Evolutionary conservation across 768 basidiomycete genomes (phyloP), one percentile per base, ranked within the genome.

Genomic region (Sutorius australiensis): DNA sequence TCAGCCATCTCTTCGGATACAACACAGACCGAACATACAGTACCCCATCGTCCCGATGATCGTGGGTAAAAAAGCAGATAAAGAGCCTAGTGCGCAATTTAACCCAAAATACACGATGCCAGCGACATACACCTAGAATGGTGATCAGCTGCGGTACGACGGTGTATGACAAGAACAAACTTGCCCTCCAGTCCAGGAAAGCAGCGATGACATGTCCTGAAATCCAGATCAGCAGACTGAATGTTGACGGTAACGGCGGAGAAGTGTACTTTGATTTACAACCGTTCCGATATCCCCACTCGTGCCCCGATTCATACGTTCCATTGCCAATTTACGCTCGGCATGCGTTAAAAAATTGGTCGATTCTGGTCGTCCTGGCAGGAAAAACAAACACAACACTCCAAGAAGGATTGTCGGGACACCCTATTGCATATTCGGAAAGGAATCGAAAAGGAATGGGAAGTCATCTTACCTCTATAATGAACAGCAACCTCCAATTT

Each of bases 21-120:
- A n/a, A 9, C 5, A 3, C 0, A 19, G 10, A n/a, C 30, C 2
- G 37, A 42, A 58, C 75, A 27, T 58, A 79, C 77, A 73, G 60
- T 70, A 71, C 8, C 75, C 77, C 63, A 79, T 77, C 0, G 77
- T 79, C 54, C 68, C 72, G 28, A 82, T 78, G 59, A 82, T 80
- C 0, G 79, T 81, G 2, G 80, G 80, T 19, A 82, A 65, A 66
- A 82, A 82, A 1, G 80, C 77, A 3, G 76, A 75, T 8, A 77
- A 70, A 7, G 80, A 79, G 16, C 77, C 75, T 0, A 79, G 68
- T 11, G 80, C 77, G 48, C 72, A 73, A 55, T 78, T 77, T 7
- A 75, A 66, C 14, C 74, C 79, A 53, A 80, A 79, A 59, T 76
- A 77, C 28, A 79, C 71, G 31, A 79, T 61, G 1, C 78, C 78